Evolutionary conservation across 1,139 yeast genomes (phyloP), one percentile per base, ranked within the genome.

Genomic region (Nakaseomyces glabratus): DNA sequence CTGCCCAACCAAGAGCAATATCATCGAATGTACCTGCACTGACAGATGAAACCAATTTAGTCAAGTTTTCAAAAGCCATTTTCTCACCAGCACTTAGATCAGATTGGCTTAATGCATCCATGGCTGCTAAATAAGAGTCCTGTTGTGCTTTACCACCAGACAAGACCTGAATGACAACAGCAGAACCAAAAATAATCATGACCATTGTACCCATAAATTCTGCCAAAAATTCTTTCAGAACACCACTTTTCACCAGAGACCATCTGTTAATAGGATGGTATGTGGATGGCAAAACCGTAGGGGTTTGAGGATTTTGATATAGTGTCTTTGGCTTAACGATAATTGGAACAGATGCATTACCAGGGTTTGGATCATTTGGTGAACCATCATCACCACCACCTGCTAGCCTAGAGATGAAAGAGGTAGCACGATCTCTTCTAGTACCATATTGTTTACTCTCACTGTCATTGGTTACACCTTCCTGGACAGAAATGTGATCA

Each of bases 141-240:
- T 45, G 46, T 34, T 45, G 51, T 6, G 35, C 24, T 23, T 36
- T 39, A 17, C 42, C 49, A 34, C 45, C 52, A 4, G 45, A 36
- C 18, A 49, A 52, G 26, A 55, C 61, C 49, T 69, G 73, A 20
- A 69, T 67, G 33, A 63, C 67, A 24, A 63, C 68, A 33, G 71
- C 70, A 40, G 62, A 65, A 43, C 73, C 73, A 33, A 63, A 57
- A 36, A 62, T 42, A 16, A 67, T 58, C 47, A 69, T 47, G 8
- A 67, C 49, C 52, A 66, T 45, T 3, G 70, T 63, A n/a, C 73
- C 73, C 30, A 67, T 46, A 45, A 66, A 68, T 49, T 69, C 75
- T 15, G 74, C 73, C 21, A 57, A 38, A 33, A 56, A 54, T 35
- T 57, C 61, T 31, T 55, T 56, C 33, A 55, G 40, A 30, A 53